A percentile compares a stretch with the other conserved stretches of the same genome.
phyloP scores from a whole-genome alignment of 345 rosid genomes.

The Lepidium africanum region DNA sequence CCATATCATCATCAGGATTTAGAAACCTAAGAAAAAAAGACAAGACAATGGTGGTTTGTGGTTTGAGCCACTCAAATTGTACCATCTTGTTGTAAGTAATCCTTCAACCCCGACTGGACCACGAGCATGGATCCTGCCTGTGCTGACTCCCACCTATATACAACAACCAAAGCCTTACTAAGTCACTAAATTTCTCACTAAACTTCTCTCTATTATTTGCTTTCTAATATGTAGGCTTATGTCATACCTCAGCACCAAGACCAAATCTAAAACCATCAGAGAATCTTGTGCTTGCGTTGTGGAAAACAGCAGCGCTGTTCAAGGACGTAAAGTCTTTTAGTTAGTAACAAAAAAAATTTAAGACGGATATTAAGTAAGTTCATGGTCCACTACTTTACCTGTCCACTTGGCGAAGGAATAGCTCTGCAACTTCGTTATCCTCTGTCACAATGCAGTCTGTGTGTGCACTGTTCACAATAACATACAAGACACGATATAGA shows the following conservation, averaged over 20 bases:
- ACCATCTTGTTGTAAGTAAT: constrained; percentile 93
- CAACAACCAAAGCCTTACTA: not conserved
- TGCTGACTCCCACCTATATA: constrained; percentile 89
- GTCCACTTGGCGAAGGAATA: constrained; percentile 78
- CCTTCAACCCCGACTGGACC: constrained; percentile 99
- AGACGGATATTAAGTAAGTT: not conserved
- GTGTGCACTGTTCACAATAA: constrained; percentile 61
- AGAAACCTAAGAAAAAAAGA: not conserved
- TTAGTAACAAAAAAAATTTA: not conserved
- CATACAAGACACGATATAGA: not conserved
- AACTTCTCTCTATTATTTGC: too few relatives aligned
- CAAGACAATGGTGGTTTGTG: not conserved
- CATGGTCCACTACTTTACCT: constrained; percentile 34
- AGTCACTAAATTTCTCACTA: not conserved
- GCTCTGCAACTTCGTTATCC: constrained; percentile 62
- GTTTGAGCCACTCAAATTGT: not conserved
- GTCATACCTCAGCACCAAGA: constrained; percentile 91
- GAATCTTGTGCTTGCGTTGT: constrained; percentile 95
- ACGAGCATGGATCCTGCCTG: constrained; percentile 96
- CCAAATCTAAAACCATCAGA: constrained; percentile 98
- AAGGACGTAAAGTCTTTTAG: not conserved
- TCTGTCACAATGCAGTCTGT: constrained; percentile 90
- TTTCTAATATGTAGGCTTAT: not conserved
- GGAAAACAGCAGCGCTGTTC: constrained; percentile 96
- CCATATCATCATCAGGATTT: not conserved